A percentile compares a stretch with the other conserved stretches of the same genome.
Conservation (phyloP, 179 eudicot genomes). For the Heliamphora pulchella region DNA sequence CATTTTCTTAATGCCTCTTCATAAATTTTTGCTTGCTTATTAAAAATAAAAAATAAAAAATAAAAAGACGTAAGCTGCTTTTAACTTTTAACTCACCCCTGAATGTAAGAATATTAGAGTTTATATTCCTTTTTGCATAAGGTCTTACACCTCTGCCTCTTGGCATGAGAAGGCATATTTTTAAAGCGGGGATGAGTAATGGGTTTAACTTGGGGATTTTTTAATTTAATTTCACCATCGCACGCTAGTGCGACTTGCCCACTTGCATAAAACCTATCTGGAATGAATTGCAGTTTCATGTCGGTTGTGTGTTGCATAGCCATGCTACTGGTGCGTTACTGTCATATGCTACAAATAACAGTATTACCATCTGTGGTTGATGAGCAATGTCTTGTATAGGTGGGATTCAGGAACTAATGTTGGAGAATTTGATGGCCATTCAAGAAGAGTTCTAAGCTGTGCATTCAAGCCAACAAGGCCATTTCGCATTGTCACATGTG, state of each 20-base stretch:
- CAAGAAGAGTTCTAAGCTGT: constrained; percentile 87
- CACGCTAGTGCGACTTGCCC: background rate
- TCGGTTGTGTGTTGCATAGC: background rate
- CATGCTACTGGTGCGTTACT: background rate
- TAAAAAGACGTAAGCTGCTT: background rate
- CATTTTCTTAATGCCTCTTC: too few species aligned
- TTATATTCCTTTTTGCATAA: background rate
- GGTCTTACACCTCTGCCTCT: background rate
- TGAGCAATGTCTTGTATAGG: constrained; percentile 39
- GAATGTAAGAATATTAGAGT: background rate
- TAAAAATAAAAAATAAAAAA: too few species aligned
- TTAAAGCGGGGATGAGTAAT: too few species aligned
- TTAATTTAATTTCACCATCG: background rate
- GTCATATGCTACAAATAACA: background rate
- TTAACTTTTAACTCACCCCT: too few species aligned
- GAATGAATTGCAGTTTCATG: constrained; percentile 7
- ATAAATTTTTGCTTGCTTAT: too few species aligned
- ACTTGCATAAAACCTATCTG: background rate
- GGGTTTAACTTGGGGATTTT: background rate
- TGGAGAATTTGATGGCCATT: constrained; percentile 97
- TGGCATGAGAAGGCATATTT: background rate
- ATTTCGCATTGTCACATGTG: constrained; percentile 84
- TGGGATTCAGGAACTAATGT: constrained; percentile 98
- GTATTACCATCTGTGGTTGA: background rate
- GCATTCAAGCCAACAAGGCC: constrained; percentile 98